Conservation (phyloP, 1,139 yeast species). For the Meyerozyma sp. region DNA sequence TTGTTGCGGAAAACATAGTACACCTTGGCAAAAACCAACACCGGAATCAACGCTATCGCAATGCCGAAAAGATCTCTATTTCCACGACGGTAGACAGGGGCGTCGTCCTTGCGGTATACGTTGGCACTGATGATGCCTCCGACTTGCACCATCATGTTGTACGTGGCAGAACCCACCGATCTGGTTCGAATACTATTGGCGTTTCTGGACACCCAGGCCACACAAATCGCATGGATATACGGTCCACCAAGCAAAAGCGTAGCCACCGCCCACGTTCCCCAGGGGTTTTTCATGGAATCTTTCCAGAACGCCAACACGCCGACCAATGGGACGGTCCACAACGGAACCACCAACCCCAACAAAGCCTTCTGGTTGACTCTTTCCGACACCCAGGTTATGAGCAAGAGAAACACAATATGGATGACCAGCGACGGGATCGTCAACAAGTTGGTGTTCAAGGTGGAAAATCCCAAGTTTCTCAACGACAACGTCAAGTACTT, state of each 20-base stretch:
- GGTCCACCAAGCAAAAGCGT: constrained; percentile 46
- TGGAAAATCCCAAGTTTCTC: constrained; percentile 48
- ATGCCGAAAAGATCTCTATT: constrained; percentile 33
- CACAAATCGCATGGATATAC: constrained; percentile 51
- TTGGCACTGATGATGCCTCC: neutral
- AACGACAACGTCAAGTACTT: constrained; percentile 40
- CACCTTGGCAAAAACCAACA: constrained; percentile 6
- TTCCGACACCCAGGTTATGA: constrained; percentile 37
- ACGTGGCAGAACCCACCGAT: constrained; percentile 56
- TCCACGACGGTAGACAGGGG: constrained; percentile 55
- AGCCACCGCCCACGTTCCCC: constrained; percentile 32
- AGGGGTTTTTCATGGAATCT: constrained; percentile 12
- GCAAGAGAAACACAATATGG: constrained; percentile 32
- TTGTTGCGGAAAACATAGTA: constrained; percentile 11
- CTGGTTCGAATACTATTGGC: constrained; percentile 56
- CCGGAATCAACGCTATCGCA: constrained; percentile 22
- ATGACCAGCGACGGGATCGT: constrained; percentile 46
- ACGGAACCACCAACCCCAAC: constrained; percentile 11
- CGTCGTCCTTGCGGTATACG: constrained; percentile 32
- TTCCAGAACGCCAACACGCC: constrained; percentile 16
- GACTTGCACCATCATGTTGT: constrained; percentile 51
- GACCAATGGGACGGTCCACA: constrained; percentile 15
- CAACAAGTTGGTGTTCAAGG: constrained; percentile 50
- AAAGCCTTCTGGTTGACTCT: constrained; percentile 28
- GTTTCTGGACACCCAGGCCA: constrained; percentile 57